Conservation (phyloP, 2,329 filamentous ascomycete genomes). For the Karstenula rhodostoma region DNA sequence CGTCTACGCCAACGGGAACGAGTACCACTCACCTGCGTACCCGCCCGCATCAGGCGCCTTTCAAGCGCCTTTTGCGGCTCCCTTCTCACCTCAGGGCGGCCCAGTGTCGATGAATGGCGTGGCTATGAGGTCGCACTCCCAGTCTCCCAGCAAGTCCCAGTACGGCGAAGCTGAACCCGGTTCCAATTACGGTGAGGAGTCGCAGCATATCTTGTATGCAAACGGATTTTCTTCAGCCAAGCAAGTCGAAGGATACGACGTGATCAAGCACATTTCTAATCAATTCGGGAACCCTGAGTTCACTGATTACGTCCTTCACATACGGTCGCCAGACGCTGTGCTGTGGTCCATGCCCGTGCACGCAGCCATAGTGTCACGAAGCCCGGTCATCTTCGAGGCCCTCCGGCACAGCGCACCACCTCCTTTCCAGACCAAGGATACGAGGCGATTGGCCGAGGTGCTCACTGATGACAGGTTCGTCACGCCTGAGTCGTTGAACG, state of each 20-base stretch:
- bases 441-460: slow-evolving; percentile 37
- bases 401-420: slow-evolving; percentile 32
- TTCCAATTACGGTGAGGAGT: slow-evolving; percentile 33
- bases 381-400: slow-evolving; percentile 42
- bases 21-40: slow-evolving; percentile 32
- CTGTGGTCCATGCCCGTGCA: slow-evolving; percentile 46
- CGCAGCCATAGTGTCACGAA: slow-evolving; percentile 46
- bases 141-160: slow-evolving; percentile 44
- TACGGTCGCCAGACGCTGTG: slow-evolving; percentile 38
- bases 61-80: slow-evolving; percentile 28
- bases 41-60: slow-evolving; percentile 27
- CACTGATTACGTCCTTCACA: slow-evolving; percentile 47
- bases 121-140: slow-evolving; percentile 37
- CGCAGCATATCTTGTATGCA: slow-evolving; percentile 25
- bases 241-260: slow-evolving; percentile 35
- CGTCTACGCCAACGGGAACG: slow-evolving; percentile 34
- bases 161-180: slow-evolving; percentile 31
- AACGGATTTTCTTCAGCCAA: slow-evolving; percentile 26
- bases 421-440: slow-evolving; percentile 33
- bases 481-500: slow-evolving; percentile 40
- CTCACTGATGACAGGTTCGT: slow-evolving; percentile 38
- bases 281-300: slow-evolving; percentile 48
- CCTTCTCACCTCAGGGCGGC: slow-evolving; percentile 28
- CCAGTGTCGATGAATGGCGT: slow-evolving; percentile 35
- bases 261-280: slow-evolving; percentile 42